These are phyloP conservation scores for Rhizopus delemar DNA, from an alignment of 371 early-diverging fungal genomes.

Conservation along the genomic window DNA sequence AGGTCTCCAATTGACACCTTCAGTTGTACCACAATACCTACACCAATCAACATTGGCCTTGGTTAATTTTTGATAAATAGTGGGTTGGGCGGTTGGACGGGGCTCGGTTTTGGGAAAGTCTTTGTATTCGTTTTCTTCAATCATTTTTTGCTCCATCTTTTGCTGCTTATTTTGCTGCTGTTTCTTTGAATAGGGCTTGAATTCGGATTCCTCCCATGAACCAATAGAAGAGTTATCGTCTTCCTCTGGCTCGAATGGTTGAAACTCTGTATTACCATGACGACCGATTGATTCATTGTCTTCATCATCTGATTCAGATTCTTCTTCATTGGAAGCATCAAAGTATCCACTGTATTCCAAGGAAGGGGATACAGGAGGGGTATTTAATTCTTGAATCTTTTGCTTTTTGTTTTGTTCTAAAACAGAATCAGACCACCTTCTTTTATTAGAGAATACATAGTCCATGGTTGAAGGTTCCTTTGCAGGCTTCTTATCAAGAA, in stretches of 20 bases:
- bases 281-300: neutral
- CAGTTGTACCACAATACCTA: constrained; percentile 90
- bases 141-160: constrained; percentile 2
- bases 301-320: neutral
- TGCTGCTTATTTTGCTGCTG: neutral
- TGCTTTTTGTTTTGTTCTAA: constrained; percentile 24
- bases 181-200: neutral
- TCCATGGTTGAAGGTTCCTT: constrained; percentile 14
- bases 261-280: neutral
- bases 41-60: constrained; percentile 80
- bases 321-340: constrained; percentile 19
- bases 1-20: constrained; percentile 89
- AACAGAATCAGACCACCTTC: constrained; percentile 29
- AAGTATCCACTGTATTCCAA: constrained; percentile 12
- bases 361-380: constrained; percentile 16
- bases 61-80: constrained; percentile 70
- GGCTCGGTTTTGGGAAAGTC: constrained; percentile 7
- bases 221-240: constrained; percentile 9
- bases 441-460: constrained; percentile 9
- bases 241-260: constrained; percentile 5
- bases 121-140: neutral
- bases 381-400: constrained; percentile 6
- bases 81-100: constrained; percentile 23
- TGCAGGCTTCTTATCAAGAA: constrained; percentile 14
- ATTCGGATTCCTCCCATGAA: constrained; percentile 7